phyloP scores from a whole-genome alignment of 306 rosid genomes.

The Cucurbita maxima region DNA sequence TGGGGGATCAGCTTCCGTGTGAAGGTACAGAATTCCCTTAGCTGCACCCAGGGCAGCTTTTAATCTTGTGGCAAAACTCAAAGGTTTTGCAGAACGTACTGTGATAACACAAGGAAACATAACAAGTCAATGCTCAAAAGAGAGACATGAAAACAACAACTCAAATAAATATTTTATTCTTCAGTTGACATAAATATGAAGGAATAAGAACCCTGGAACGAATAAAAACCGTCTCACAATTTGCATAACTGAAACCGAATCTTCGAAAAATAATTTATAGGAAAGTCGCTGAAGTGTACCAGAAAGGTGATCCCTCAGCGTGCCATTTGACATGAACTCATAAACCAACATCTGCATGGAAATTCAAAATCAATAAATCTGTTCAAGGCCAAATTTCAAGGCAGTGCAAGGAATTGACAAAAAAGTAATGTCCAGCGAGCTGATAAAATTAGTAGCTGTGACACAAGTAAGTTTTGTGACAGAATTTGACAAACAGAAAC shows the following conservation, averaged over 20 bases:
- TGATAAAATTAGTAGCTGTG: neutral
- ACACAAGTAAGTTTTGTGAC: neutral
- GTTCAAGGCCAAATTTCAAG: conserved; percentile 8
- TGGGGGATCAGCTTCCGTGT: conserved; percentile 95
- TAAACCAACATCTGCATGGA: conserved; percentile 85
- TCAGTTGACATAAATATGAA: neutral
- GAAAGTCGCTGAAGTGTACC: conserved; percentile 26
- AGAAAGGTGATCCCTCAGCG: conserved; percentile 84
- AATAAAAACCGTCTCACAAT: neutral
- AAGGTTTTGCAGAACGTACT: conserved; percentile 42
- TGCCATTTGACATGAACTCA: conserved; percentile 81
- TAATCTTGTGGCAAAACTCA: conserved; percentile 55
- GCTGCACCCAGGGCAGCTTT: conserved; percentile 69
- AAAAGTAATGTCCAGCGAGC: neutral
- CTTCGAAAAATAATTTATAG: neutral
- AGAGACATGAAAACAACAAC: neutral
- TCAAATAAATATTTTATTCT: neutral
- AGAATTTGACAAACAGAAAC: neutral
- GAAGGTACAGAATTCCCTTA: conserved; percentile 81
- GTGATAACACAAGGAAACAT: conserved; percentile 12
- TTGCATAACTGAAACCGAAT: neutral
- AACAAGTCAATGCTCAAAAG: neutral
- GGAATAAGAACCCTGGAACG: neutral
- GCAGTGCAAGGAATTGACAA: neutral
- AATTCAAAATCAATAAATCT: conserved; percentile 10